Evolutionary conservation across 208 protist species (phyloP).

Genomic region (Wallacemonas sp.): DNA sequence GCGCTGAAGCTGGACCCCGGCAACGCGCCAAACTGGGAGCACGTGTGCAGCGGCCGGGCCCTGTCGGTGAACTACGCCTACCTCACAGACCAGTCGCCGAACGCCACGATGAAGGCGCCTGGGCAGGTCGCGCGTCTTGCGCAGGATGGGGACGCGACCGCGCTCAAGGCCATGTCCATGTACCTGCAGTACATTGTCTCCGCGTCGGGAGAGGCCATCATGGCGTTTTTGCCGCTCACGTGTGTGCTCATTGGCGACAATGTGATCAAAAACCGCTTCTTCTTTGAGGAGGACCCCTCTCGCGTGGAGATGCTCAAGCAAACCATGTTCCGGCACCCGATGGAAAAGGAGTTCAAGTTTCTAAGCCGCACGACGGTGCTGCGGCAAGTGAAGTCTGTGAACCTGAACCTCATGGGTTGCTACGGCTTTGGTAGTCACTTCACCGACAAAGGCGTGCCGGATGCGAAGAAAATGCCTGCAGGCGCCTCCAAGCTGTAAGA

Average conservation of each 20-base stretch:
- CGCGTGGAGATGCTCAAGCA: conserved; percentile 30
- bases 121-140: conserved; percentile 55
- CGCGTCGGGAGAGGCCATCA: conserved; percentile 45
- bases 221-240: conserved; percentile 67
- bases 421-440: conserved; percentile 45
- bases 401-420: conserved; percentile 77
- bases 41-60: conserved; percentile 39
- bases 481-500: conserved; percentile 23
- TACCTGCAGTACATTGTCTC: conserved; percentile 57
- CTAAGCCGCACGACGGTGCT: conserved; percentile 60
- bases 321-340: conserved; percentile 56
- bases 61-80: conserved; percentile 60
- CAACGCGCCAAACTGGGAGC: conserved; percentile 44
- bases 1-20: conserved; percentile 10
- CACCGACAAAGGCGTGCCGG: background rate
- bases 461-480: background rate
- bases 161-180: conserved; percentile 51
- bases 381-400: conserved; percentile 63
- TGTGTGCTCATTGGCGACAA: conserved; percentile 70
- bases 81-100: background rate
- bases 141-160: conserved; percentile 40
- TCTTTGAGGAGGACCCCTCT: conserved; percentile 42
- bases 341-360: conserved; percentile 56
- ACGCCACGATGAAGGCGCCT: conserved; percentile 1
- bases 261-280: conserved; percentile 60